Conservation (phyloP, 75 land plant genomes). For the Chamaecyparis obtusa region DNA sequence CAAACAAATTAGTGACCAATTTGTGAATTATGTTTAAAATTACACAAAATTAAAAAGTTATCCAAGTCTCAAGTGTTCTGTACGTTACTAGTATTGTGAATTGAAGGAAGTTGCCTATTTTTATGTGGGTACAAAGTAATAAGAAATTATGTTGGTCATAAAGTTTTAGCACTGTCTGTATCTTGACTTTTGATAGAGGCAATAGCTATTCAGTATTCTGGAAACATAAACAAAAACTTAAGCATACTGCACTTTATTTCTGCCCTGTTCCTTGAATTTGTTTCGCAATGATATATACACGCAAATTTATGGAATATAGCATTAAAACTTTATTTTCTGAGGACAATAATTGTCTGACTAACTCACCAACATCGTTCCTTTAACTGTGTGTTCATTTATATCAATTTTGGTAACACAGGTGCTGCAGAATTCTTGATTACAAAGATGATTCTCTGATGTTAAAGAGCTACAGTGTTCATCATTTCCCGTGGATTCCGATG, state of each 20-base stretch:
- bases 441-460: conserved; percentile 26
- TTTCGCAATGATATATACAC: too few species aligned
- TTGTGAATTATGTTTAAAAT: background rate
- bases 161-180: too few species aligned
- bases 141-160: background rate
- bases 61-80: background rate
- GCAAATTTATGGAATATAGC: background rate
- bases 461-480: conserved; percentile 27
- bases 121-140: background rate
- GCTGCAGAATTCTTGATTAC: conserved; percentile 41
- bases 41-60: background rate
- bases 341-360: background rate
- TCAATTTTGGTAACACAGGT: conserved; percentile 48
- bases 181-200: too few species aligned
- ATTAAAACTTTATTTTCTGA: background rate
- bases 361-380: conserved; percentile 84
- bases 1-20: background rate
- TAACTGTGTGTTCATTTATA: conserved; percentile 44
- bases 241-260: too few species aligned
- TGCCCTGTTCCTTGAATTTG: too few species aligned
- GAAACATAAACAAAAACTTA: too few species aligned
- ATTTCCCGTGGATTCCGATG: conserved; percentile 46
- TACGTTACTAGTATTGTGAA: background rate
- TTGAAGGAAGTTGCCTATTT: background rate
- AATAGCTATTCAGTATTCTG: too few species aligned